A percentile compares a stretch with the other conserved stretches of the same genome.
Evolutionary conservation across 148 eudicot genomes (phyloP).

Genomic region (Camellia granthamiana): DNA sequence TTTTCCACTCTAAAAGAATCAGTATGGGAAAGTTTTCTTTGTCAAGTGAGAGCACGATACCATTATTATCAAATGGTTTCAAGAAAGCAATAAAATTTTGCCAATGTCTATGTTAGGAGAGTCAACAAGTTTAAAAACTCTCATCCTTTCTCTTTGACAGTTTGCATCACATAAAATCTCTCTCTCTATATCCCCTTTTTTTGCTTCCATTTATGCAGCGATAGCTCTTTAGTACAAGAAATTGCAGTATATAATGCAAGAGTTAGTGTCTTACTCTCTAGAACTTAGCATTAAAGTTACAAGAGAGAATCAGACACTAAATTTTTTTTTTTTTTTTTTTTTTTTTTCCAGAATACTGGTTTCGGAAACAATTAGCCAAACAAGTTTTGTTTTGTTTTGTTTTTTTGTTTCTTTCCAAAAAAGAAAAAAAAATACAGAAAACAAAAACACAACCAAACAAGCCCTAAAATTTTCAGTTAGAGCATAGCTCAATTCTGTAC

Average conservation of each 20-base stretch:
- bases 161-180: not conserved
- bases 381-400: too few species aligned
- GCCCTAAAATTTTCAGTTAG: not conserved
- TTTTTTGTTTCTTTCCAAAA: too few species aligned
- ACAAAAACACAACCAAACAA: not conserved
- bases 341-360: too few species aligned
- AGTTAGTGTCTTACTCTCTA: not conserved
- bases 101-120: not conserved
- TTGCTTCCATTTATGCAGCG: slow-evolving; percentile 8
- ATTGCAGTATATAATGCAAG: not conserved
- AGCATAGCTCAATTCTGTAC: slow-evolving; percentile 23
- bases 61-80: not conserved
- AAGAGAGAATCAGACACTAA: not conserved
- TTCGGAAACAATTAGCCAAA: too few species aligned
- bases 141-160: not conserved
- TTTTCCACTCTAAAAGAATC: not conserved
- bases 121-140: not conserved
- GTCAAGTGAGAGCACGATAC: not conserved
- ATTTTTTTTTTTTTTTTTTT: too few species aligned
- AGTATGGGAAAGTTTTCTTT: not conserved
- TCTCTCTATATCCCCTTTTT: not conserved
- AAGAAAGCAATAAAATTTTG: slow-evolving; percentile 1
- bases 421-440: too few species aligned
- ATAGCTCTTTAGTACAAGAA: not conserved
- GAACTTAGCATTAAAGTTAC: not conserved